Evolutionary conservation across 805 yeast genomes (phyloP).

Genomic region (fission yeast (Schizosaccharomyces pombe)): DNA sequence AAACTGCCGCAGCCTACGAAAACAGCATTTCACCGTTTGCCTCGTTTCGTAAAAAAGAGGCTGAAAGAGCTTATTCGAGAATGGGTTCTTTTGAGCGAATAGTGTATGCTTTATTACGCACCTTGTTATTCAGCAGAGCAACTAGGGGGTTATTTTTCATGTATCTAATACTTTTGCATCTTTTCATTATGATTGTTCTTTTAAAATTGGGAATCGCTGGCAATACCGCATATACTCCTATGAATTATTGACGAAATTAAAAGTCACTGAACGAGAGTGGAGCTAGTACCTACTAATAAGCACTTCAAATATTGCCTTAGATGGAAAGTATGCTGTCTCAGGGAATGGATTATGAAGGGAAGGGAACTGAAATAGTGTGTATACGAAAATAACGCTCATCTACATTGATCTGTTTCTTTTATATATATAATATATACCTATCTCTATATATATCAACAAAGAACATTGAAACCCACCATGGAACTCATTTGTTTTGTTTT

Average conservation of each 20-base stretch:
- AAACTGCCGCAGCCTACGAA: slow-evolving; percentile 44
- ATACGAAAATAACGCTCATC: no score
- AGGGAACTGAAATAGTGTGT: no score
- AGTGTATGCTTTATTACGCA: slow-evolving; percentile 47
- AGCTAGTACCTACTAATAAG: no score
- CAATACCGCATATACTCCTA: background rate
- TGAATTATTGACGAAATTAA: background rate
- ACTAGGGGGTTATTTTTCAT: slow-evolving; percentile 49
- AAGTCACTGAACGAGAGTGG: no score
- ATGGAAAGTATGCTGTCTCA: no score
- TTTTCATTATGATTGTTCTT: slow-evolving; percentile 20
- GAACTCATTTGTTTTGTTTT: no score
- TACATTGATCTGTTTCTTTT: no score
- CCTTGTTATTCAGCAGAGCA: slow-evolving; percentile 48
- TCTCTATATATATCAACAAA: no score
- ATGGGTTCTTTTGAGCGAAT: slow-evolving; percentile 59
- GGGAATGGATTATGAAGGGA: no score
- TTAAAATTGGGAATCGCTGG: background rate
- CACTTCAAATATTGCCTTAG: no score
- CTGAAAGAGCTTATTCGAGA: slow-evolving; percentile 42
- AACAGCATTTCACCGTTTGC: slow-evolving; percentile 64
- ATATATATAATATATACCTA: no score
- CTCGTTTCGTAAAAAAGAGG: slow-evolving; percentile 33
- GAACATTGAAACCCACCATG: no score
- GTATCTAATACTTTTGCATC: slow-evolving; percentile 56